Conservation (phyloP, 495 filamentous ascomycete species). For the Geopyxis carbonaria region DNA sequence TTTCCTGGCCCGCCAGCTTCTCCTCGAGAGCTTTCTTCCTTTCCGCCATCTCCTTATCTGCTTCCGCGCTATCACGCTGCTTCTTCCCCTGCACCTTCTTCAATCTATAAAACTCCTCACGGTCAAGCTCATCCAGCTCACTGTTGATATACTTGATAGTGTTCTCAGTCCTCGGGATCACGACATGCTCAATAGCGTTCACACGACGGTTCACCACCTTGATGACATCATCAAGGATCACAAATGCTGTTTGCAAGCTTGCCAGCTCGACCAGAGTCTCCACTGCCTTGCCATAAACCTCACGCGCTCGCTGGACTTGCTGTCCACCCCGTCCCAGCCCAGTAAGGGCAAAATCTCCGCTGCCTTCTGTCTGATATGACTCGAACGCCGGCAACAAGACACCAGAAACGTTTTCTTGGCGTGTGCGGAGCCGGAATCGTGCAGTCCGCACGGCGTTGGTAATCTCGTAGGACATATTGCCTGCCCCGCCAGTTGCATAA, state of each 20-base stretch:
- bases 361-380: conserved; percentile 66
- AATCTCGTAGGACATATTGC: conserved; percentile 91
- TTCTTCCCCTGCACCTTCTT: conserved; percentile 82
- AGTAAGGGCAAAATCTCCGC: conserved; percentile 90
- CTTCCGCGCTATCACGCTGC: conserved; percentile 62
- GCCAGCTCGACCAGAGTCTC: conserved; percentile 94
- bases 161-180: conserved; percentile 94
- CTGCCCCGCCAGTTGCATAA: conserved; percentile 66
- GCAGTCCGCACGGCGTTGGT: conserved; percentile 89
- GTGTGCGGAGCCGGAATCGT: conserved; percentile 77
- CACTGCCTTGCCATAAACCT: conserved; percentile 93
- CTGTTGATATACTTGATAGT: conserved; percentile 98
- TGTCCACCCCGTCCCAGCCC: conserved; percentile 94
- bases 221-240: conserved; percentile 96
- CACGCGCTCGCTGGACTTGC: conserved; percentile 83
- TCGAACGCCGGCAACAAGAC: conserved; percentile 89
- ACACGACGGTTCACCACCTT: conserved; percentile 98
- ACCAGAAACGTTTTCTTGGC: conserved; percentile 96
- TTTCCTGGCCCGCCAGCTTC: conserved; percentile 33
- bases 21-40: conserved; percentile 33
- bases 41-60: conserved; percentile 47
- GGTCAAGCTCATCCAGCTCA: conserved; percentile 91
- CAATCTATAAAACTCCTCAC: conserved; percentile 94
- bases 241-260: conserved; percentile 91
- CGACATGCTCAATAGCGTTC: conserved; percentile 97